Conservation (phyloP, 2,329 filamentous ascomycete species). For the Elsinoe arachidis region DNA sequence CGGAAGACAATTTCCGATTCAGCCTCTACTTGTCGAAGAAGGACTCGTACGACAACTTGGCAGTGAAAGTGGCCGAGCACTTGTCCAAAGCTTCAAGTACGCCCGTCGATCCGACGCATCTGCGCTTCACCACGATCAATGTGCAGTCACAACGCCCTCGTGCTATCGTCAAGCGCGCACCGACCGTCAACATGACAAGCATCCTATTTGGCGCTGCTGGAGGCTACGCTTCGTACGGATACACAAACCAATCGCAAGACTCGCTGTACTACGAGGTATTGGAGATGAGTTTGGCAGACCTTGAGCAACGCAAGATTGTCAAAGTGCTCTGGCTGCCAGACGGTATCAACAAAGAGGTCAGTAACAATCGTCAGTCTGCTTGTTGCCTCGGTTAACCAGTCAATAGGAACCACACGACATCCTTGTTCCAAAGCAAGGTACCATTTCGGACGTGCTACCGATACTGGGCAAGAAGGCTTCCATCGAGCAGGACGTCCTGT, state of each 20-base stretch:
- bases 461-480: conserved; percentile 72
- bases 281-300: conserved; percentile 85
- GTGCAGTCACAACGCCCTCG: conserved; percentile 69
- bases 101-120: conserved; percentile 67
- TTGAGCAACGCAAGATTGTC: conserved; percentile 84
- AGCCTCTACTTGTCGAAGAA: conserved; percentile 74
- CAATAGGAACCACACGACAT: conserved; percentile 66
- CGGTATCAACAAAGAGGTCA: conserved; percentile 80
- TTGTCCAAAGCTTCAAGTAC: conserved; percentile 37
- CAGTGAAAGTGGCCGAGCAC: conserved; percentile 71
- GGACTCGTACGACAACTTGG: conserved; percentile 79
- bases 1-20: conserved; percentile 55
- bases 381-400: conserved; percentile 6
- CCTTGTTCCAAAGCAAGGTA: conserved; percentile 79
- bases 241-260: conserved; percentile 51
- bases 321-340: conserved; percentile 81
- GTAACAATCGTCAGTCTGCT: conserved; percentile 20
- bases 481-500: conserved; percentile 65
- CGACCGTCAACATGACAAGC: conserved; percentile 60
- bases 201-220: conserved; percentile 54
- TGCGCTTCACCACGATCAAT: conserved; percentile 86
- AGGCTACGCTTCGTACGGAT: conserved; percentile 62
- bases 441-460: conserved; percentile 66
- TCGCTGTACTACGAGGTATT: conserved; percentile 85
- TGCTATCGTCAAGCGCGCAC: conserved; percentile 63